Base-by-base conservation (phyloP, 768 basidiomycete species). In the Collybia mongolica region DNA sequence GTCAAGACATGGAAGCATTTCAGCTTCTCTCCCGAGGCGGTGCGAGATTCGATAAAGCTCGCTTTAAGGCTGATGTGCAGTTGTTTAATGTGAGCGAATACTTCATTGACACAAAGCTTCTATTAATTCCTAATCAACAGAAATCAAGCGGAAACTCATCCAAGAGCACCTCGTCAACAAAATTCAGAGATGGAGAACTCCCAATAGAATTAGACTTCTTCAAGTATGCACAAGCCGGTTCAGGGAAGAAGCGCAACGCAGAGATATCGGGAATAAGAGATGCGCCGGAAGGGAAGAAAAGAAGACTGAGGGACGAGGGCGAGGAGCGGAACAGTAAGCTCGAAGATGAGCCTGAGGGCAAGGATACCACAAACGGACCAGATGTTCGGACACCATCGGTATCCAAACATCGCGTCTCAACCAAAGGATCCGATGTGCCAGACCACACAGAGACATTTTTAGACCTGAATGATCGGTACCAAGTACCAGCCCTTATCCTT, bases 121-220 rank as follows among this genome's bases (percentile, higher is more conserved):
- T 43, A 15, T 23, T 46, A 46, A 18, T 7, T 46, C 39, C 24
- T 53, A 40, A 26, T 41, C 39, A 37, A 37, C 37, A 62, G 62
- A 56, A 60, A 40, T 35, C 56, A n/a, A 60, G 58, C 40, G 35
- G 12, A 39, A 15, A 11, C 6, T 22, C 29, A 6, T 18, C 26
- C 24, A 46, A 55, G 44, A 46, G 53, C 39, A 48, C 50, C 60
- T 46, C 49, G 29, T 56, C 52, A 58, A 54, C 61, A 57, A 62
- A 51, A 52, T 52, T 26, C 60, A 54, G 54, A 49, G 62, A 62
- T 51, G 72, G 69, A 7, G 80, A 79, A 50, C 77, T 94, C 39
- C 93, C 89, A 1, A 57, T 73, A 1, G 90, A 89, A 60, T 77
- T 98, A 6, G 93, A 98, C 65, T 95, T 96, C 67, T 98, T 98